phyloP scores from a whole-genome alignment of 768 basidiomycete species.

The Melanogaster broomeanus region DNA sequence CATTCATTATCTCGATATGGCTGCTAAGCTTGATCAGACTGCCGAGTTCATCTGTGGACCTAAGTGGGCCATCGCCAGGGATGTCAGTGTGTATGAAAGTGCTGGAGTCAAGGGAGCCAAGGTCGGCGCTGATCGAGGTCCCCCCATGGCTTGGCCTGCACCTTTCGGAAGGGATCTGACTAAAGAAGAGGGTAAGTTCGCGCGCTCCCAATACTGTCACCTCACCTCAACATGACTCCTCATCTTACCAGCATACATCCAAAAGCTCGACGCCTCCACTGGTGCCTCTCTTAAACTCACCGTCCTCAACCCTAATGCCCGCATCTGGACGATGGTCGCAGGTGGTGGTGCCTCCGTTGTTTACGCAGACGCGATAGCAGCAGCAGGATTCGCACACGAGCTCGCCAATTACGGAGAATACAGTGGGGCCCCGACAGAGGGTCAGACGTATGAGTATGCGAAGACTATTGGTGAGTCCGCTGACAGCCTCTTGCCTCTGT shows the following conservation, averaged over 20 bases:
- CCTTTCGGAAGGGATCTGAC: constrained; percentile 98
- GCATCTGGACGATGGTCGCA: constrained; percentile 99
- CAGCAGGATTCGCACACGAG: constrained; percentile 94
- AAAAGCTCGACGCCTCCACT: constrained; percentile 95
- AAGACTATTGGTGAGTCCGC: constrained; percentile 87
- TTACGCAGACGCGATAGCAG: constrained; percentile 78
- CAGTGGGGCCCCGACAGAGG: constrained; percentile 96
- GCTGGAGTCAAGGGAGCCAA: constrained; percentile 44
- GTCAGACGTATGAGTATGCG: constrained; percentile 99
- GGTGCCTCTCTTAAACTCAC: constrained; percentile 98
- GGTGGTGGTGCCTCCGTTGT: constrained; percentile 86
- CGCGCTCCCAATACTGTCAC: rapidly evolving
- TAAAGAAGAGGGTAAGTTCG: constrained; percentile 73
- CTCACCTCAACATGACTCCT: neutral
- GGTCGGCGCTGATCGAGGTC: constrained; percentile 88
- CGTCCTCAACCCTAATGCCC: constrained; percentile 91
- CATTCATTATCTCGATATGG: constrained; percentile 98
- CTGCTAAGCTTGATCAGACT: constrained; percentile 99
- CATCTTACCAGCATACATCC: constrained; percentile 75
- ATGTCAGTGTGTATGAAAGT: constrained; percentile 72
- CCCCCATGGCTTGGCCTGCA: constrained; percentile 95
- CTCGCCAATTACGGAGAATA: constrained; percentile 99
- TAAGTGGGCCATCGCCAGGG: constrained; percentile 98
- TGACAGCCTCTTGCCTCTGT: too few species aligned
- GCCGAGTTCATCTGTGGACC: constrained; percentile 97